A percentile compares a stretch with the other conserved stretches of the same genome.
These are phyloP conservation scores for Trametes elegans DNA, from an alignment of 768 basidiomycete species.

Conservation along the genomic window DNA sequence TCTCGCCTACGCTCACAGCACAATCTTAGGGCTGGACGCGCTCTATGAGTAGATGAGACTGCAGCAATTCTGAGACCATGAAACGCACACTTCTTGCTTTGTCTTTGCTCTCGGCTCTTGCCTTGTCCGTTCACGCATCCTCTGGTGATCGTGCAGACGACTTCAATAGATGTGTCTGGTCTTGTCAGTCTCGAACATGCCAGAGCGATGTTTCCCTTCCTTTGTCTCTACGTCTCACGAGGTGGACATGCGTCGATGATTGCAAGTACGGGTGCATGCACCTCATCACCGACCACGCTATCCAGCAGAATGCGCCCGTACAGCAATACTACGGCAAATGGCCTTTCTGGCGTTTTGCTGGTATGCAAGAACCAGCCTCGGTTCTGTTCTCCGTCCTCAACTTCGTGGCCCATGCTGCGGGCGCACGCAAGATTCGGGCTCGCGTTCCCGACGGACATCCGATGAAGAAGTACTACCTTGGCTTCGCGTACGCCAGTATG, in stretches of 20 bases:
- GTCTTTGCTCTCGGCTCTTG: neutral
- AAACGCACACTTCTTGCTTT: neutral
- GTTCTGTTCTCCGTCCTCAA: constrained; percentile 90
- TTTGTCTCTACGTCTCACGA: constrained; percentile 58
- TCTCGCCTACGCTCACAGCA: no score
- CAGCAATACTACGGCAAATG: constrained; percentile 95
- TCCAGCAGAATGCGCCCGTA: constrained; percentile 40
- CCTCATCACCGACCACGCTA: constrained; percentile 57
- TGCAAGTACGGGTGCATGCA: constrained; percentile 94
- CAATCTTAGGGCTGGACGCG: no score
- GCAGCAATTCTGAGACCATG: no score
- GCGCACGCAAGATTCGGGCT: constrained; percentile 46
- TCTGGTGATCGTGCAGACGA: constrained; percentile 29
- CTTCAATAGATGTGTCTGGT: constrained; percentile 38
- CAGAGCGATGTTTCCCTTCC: constrained; percentile 34
- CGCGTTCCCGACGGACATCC: constrained; percentile 57
- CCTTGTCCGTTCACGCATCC: constrained; percentile 32
- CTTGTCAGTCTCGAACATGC: constrained; percentile 33
- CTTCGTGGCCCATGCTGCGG: constrained; percentile 68
- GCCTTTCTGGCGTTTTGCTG: constrained; percentile 88
- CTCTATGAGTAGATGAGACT: no score
- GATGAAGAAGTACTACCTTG: constrained; percentile 64
- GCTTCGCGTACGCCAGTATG: constrained; percentile 67
- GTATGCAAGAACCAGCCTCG: constrained; percentile 93
- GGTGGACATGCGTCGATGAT: constrained; percentile 87